Evolutionary conservation across 805 yeast genomes (phyloP).

Genomic region (Cyberlindnera euphorbiiphila): DNA sequence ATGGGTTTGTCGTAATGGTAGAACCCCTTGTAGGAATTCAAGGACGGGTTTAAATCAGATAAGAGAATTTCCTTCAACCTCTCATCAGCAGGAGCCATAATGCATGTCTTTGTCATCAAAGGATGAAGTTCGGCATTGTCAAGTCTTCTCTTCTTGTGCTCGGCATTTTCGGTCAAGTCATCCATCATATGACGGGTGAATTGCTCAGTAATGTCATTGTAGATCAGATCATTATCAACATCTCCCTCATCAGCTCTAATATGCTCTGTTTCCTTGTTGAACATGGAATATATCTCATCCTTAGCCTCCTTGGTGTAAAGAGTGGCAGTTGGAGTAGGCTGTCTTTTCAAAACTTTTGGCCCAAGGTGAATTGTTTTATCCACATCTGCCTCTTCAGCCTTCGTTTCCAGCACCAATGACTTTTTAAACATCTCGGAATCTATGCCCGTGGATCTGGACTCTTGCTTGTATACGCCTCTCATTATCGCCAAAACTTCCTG

Average conservation of each 20-base stretch:
- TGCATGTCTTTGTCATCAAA: constrained; percentile 13
- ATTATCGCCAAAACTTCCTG: constrained; percentile 58
- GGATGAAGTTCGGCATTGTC: constrained; percentile 4
- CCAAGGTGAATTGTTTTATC: constrained; percentile 25
- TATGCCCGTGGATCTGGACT: not conserved
- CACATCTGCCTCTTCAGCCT: constrained; percentile 6
- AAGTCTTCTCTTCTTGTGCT: constrained; percentile 1
- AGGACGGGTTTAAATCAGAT: constrained; percentile 34
- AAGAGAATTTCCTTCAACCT: constrained; percentile 37
- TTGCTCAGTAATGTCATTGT: constrained; percentile 35
- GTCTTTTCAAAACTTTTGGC: constrained; percentile 24
- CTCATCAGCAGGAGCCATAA: constrained; percentile 45
- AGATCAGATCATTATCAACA: constrained; percentile 20
- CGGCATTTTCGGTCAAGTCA: constrained; percentile 33
- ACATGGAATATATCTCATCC: constrained; percentile 71
- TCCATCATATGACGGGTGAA: constrained; percentile 30
- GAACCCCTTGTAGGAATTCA: constrained; percentile 31
- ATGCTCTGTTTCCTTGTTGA: constrained; percentile 50
- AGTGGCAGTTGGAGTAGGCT: constrained; percentile 76
- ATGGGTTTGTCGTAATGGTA: constrained; percentile 30
- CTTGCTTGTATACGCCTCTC: constrained; percentile 15
- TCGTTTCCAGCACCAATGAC: constrained; percentile 9
- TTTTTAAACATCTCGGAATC: constrained; percentile 2
- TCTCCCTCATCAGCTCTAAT: constrained; percentile 32
- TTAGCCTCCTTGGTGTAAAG: constrained; percentile 70